Percentiles rank a stretch among this genome's conserved stretches.
phyloP scores from a whole-genome alignment of 768 basidiomycete species.

The Suillus occidentalis region DNA sequence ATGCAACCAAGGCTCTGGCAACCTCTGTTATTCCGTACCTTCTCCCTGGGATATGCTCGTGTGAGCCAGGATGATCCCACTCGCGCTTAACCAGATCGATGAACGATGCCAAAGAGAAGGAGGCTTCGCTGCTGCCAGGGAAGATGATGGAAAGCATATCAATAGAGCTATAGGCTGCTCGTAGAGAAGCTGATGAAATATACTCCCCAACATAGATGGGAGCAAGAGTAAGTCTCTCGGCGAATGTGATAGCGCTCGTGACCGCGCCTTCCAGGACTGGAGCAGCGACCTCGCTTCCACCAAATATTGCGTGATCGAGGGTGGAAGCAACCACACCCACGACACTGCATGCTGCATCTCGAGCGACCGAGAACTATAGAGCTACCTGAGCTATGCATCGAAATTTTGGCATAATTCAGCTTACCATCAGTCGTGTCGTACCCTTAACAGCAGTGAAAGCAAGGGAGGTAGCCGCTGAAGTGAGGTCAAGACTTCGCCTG shows the following conservation, averaged over 20 bases:
- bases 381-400: conserved; percentile 9
- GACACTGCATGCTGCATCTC: conserved; percentile 57
- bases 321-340: conserved; percentile 57
- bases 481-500: conserved; percentile 65
- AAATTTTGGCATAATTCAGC: conserved; percentile 24
- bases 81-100: conserved; percentile 78
- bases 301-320: conserved; percentile 68
- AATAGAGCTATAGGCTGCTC: conserved; percentile 74
- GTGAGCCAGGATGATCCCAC: conserved; percentile 58
- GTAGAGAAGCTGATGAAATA: conserved; percentile 70
- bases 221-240: conserved; percentile 71
- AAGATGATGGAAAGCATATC: conserved; percentile 72
- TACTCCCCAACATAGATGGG: conserved; percentile 77
- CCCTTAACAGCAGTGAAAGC: conserved; percentile 68
- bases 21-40: conserved; percentile 66
- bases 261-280: conserved; percentile 59
- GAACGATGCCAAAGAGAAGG: conserved; percentile 79
- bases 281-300: conserved; percentile 57
- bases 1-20: conserved; percentile 69
- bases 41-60: conserved; percentile 54
- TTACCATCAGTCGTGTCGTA: conserved; percentile 68
- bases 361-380: conserved; percentile 64
- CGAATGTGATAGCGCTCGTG: conserved; percentile 58
- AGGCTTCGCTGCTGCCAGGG: conserved; percentile 74
- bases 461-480: conserved; percentile 59